Base-by-base conservation (phyloP, 805 yeast species). In the Cyberlindnera euphorbiiphila region DNA sequence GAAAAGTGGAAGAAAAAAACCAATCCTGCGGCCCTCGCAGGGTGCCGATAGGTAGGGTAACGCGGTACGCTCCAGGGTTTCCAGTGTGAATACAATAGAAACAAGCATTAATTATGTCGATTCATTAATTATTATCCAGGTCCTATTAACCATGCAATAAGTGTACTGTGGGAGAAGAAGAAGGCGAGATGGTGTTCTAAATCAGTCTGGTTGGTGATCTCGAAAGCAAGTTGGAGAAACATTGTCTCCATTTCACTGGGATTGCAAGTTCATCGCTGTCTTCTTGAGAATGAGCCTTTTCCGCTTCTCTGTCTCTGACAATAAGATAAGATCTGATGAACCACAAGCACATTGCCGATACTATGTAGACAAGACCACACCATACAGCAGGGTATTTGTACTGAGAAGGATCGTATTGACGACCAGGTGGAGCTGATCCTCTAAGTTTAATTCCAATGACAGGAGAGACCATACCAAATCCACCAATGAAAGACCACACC, bases 391-490 rank as follows among this genome's bases (percentile, higher is more conserved):
- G 75, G 43, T 74, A 50, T 16, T 59, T 50, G 57, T 78, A 81
- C 47, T 71, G 76, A 8, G 61, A 56, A 6, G 78, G 71, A 27
- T 64, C 64, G 17, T 54, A 55, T 1, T 32, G 25, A 6, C 53
- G 51, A 1, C 66, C 69, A 16, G 50, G 45, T n/a, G 49, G 32
- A 4, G 48, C 29, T 5, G 41, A 21, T 4, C 56, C 42, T 40
- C 74, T 75, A 32, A 79, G 60, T 9, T 69, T 57, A 13, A 76
- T 64, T 6, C 85, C 85, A 42, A 80, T 70, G 16, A 78, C 68
- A 1, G 85, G 85, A 1, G 85, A 69, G 2, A 66, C 71, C n/a
- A 74, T 55, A 2, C 76, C 76, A 22, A 73, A 61, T 0, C 60
- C 41, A 8, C 81, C 85, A 30, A 71, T 50, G 24, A 68, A 56